Conservation (phyloP, 345 rosid genomes). For the Syzygium oleosum region DNA sequence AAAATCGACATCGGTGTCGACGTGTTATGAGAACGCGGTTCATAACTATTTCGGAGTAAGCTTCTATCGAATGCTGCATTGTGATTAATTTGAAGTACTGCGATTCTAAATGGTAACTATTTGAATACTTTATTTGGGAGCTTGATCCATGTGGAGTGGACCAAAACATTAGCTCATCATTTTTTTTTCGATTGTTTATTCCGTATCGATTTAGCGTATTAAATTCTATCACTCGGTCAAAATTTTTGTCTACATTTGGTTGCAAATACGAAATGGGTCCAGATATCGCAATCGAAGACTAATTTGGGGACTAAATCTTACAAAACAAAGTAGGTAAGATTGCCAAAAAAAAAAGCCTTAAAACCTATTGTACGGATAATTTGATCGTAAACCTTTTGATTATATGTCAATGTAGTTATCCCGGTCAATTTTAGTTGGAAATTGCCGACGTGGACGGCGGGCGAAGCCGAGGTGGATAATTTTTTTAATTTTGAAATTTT, state of each 20-base stretch:
- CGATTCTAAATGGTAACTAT: neutral
- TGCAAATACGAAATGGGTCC: neutral
- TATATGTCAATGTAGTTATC: neutral
- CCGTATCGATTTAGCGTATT: neutral
- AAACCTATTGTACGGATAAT: neutral
- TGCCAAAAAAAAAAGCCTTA: neutral
- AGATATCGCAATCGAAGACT: neutral
- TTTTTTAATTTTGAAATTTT: neutral
- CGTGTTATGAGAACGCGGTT: neutral
- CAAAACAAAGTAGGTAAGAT: neutral
- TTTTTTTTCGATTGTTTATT: neutral
- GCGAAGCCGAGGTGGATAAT: neutral
- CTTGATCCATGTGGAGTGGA: neutral
- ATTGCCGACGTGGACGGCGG: accelerated
- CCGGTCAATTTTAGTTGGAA: too few species aligned
- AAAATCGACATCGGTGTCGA: neutral
- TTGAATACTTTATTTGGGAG: neutral
- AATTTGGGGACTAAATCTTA: neutral
- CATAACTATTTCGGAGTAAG: neutral
- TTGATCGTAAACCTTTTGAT: neutral
- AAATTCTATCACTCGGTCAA: neutral
- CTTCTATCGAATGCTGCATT: neutral
- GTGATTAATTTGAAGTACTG: neutral
- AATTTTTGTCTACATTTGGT: neutral
- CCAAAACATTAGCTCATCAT: neutral